Evolutionary conservation across 148 eudicot genomes (phyloP).

Genomic region (Rhododendron simsii): DNA sequence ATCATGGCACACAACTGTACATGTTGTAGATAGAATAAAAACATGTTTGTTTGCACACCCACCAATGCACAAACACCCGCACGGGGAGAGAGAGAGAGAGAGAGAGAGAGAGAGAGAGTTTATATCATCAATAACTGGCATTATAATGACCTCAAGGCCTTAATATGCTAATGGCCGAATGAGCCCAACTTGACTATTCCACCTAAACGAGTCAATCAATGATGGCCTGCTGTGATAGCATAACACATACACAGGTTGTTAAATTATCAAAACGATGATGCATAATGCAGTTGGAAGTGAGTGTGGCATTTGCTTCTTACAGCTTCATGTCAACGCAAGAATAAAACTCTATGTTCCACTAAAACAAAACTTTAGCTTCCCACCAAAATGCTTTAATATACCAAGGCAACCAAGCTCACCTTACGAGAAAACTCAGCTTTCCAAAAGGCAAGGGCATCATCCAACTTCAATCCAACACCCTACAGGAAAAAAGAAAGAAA

Average conservation of each 20-base stretch:
- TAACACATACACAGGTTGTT: background rate
- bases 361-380: background rate
- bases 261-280: background rate
- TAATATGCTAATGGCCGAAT: background rate
- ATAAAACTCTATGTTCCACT: background rate
- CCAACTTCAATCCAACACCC: slow-evolving; percentile 96
- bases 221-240: background rate
- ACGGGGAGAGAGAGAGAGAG: background rate
- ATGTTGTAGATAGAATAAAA: background rate
- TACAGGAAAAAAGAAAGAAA: slow-evolving; percentile 15
- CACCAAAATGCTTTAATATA: slow-evolving; percentile 1
- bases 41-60: background rate
- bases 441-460: slow-evolving; percentile 98
- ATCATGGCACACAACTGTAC: background rate
- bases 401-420: slow-evolving; percentile 33
- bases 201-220: background rate
- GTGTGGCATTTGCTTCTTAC: background rate
- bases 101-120: background rate
- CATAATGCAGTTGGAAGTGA: background rate
- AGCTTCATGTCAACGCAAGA: slow-evolving; percentile 3
- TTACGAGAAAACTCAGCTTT: slow-evolving; percentile 87
- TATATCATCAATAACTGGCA: background rate
- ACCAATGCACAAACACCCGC: background rate
- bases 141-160: background rate
- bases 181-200: background rate